Evolutionary conservation across 805 yeast species (phyloP).

Genomic region (Nakazawaea populi): DNA sequence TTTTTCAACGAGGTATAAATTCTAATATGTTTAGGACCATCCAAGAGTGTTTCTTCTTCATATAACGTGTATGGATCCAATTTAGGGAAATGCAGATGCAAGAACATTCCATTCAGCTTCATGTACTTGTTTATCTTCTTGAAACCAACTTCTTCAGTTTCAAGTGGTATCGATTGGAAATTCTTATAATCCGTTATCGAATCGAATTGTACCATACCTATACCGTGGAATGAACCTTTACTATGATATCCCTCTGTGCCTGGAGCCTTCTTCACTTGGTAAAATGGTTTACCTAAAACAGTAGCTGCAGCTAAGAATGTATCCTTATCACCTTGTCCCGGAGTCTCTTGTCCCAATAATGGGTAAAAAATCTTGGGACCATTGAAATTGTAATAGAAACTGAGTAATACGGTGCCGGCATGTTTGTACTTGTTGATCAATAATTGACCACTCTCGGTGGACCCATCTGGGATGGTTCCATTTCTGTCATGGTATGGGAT

Average conservation of each 20-base stretch:
- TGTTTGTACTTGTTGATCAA: constrained; percentile 44
- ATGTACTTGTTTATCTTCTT: constrained; percentile 19
- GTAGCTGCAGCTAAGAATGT: constrained; percentile 51
- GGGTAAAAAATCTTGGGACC: constrained; percentile 45
- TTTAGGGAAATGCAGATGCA: constrained; percentile 52
- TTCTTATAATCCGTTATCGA: constrained; percentile 35
- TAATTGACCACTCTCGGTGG: constrained; percentile 54
- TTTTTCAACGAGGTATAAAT: constrained; percentile 22
- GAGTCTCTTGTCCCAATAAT: constrained; percentile 38
- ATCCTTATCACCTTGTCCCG: constrained; percentile 57
- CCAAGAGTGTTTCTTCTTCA: not conserved
- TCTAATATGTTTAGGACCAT: constrained; percentile 31
- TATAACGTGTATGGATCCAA: constrained; percentile 34
- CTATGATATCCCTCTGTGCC: constrained; percentile 41
- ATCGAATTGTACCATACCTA: constrained; percentile 54
- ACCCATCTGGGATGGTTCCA: constrained; percentile 47
- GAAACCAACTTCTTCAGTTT: constrained; percentile 17
- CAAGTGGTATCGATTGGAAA: constrained; percentile 13
- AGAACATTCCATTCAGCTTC: constrained; percentile 25
- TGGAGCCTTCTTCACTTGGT: constrained; percentile 45
- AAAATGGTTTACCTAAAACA: constrained; percentile 34
- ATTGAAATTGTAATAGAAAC: constrained; percentile 47
- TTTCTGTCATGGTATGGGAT: constrained; percentile 45
- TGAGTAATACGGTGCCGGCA: constrained; percentile 38
- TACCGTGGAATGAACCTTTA: constrained; percentile 33